These are phyloP conservation scores for Spencermartinsiella ligniputridi DNA, from an alignment of 1,139 yeast species.

Conservation along the genomic window DNA sequence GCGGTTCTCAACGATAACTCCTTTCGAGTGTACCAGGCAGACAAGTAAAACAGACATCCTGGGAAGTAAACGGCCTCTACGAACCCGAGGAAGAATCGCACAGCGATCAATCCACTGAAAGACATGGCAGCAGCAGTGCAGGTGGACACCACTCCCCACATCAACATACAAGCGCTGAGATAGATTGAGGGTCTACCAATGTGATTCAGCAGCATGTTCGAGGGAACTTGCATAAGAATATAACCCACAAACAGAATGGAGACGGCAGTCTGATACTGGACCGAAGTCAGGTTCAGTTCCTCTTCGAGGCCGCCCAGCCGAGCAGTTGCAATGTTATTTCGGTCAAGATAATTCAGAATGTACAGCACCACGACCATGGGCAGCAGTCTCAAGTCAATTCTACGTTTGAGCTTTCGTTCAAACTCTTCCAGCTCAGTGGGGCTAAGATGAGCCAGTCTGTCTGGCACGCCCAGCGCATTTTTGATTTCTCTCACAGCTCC, in stretches of 20 bases:
- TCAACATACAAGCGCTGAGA: slow-evolving; percentile 45
- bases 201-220: slow-evolving; percentile 9
- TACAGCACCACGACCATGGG: slow-evolving; percentile 44
- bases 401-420: slow-evolving; percentile 36
- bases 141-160: slow-evolving; percentile 54
- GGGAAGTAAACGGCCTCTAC: slow-evolving; percentile 28
- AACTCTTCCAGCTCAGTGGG: slow-evolving; percentile 5
- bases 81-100: slow-evolving; percentile 31
- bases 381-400: slow-evolving; percentile 46
- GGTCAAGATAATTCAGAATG: slow-evolving; percentile 7
- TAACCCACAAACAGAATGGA: slow-evolving; percentile 8
- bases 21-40: slow-evolving; percentile 31
- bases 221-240: slow-evolving; percentile 6
- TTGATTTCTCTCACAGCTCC: background rate
- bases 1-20: slow-evolving; percentile 47
- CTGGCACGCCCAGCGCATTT: slow-evolving; percentile 5
- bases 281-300: slow-evolving; percentile 4
- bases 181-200: slow-evolving; percentile 6
- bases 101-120: slow-evolving; percentile 21
- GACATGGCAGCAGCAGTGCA: slow-evolving; percentile 50
- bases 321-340: slow-evolving; percentile 8
- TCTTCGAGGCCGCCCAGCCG: slow-evolving; percentile 6
- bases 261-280: slow-evolving; percentile 7
- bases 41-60: slow-evolving; percentile 32
- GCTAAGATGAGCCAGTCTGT: slow-evolving; percentile 8